phyloP scores from a whole-genome alignment of 108 stramenopile genomes.

The Heterococcus sp. region DNA sequence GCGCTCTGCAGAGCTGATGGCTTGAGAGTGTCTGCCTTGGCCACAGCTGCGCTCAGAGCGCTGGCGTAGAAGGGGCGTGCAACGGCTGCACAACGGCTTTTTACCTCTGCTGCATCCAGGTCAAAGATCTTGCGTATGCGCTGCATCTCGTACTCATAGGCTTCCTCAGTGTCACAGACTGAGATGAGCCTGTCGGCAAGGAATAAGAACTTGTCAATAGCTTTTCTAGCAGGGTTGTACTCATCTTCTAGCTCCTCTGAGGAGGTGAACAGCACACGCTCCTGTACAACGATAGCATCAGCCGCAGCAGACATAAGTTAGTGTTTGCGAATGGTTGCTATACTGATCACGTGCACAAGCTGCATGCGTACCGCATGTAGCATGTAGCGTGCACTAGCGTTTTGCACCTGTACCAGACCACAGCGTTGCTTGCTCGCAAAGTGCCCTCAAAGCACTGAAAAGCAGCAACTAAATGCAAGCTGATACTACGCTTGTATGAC shows the following conservation, averaged over 20 bases:
- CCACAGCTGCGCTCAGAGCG: constrained; percentile 9
- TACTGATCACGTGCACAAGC: too few relatives aligned
- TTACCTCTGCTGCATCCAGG: constrained; percentile 9
- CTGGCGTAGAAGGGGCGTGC: constrained; percentile 28
- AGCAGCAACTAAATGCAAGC: too few relatives aligned
- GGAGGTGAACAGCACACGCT: constrained; percentile 15
- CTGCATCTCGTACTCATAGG: constrained; percentile 37
- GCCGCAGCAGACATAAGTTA: too few relatives aligned
- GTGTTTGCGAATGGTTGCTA: too few relatives aligned
- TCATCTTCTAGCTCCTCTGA: constrained; percentile 21
- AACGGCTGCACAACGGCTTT: constrained; percentile 12
- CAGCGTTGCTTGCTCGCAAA: too few relatives aligned
- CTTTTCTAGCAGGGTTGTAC: constrained; percentile 20
- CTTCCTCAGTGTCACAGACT: constrained; percentile 35
- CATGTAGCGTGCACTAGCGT: too few relatives aligned
- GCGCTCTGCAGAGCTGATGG: constrained; percentile 16
- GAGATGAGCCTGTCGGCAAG: constrained; percentile 19
- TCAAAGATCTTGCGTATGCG: constrained; percentile 38
- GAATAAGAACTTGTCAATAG: constrained; percentile 39
- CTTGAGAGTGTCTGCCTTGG: constrained; percentile 4
- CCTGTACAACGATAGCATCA: too few relatives aligned
- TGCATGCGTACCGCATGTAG: too few relatives aligned
- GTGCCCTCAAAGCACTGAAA: too few relatives aligned
- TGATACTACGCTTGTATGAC: too few relatives aligned
- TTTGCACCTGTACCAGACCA: too few relatives aligned